Percentiles rank a stretch among this genome's conserved stretches.
These are phyloP conservation scores for Aureobasidium namibiae DNA, from an alignment of 2,329 filamentous ascomycete species.

Conservation along the genomic window DNA sequence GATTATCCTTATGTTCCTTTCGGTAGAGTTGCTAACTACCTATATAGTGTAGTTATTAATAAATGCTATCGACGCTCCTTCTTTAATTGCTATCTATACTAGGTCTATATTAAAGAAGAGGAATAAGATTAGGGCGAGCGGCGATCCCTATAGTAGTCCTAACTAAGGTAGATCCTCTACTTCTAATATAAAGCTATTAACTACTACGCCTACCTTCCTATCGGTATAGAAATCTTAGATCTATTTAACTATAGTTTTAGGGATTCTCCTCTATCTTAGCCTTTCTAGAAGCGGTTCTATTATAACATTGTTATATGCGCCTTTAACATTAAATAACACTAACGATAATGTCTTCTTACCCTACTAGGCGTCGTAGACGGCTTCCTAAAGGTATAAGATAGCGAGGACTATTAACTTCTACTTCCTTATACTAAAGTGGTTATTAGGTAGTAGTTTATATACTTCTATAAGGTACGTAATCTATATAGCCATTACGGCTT, in stretches of 20 bases:
- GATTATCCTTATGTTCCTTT: constrained; percentile 17
- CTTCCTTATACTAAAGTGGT: no score
- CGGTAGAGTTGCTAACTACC: constrained; percentile 17
- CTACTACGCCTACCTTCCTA: constrained; percentile 15
- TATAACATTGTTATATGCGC: constrained; percentile 33
- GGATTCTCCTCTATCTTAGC: no score
- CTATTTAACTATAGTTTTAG: constrained; percentile 20
- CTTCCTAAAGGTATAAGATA: no score
- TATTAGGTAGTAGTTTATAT: no score
- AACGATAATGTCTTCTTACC: constrained; percentile 27
- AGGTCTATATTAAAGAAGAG: constrained; percentile 26
- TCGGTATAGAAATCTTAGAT: constrained; percentile 24
- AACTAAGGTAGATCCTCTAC: not conserved
- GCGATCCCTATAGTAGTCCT: constrained; percentile 8
- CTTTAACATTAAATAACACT: constrained; percentile 34
- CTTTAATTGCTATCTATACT: no score
- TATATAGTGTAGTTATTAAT: constrained; percentile 22
- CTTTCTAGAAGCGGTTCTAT: constrained; percentile 17
- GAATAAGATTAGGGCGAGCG: constrained; percentile 16
- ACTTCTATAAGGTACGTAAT: no score
- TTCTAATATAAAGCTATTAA: constrained; percentile 13
- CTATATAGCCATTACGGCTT: no score
- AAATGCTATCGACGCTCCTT: no score
- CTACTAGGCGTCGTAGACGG: no score
- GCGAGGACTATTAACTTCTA: no score